Percentiles rank a stretch among this genome's conserved stretches.
These are phyloP conservation scores for Astrothelium subdiscretum DNA, from an alignment of 495 filamentous ascomycete genomes.

Conservation along the genomic window DNA sequence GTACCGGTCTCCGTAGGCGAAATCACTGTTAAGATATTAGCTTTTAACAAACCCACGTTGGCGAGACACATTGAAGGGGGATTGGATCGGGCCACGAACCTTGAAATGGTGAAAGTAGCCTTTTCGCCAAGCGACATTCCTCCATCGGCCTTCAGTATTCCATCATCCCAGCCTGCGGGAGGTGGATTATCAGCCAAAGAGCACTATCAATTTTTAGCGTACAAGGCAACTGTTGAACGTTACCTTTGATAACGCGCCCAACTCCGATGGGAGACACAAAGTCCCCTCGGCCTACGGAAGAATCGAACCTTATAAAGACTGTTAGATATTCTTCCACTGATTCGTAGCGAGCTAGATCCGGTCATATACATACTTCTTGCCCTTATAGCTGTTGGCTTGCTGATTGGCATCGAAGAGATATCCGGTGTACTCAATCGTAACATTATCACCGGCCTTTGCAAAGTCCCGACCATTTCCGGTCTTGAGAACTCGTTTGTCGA, in stretches of 20 bases:
- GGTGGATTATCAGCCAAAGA: neutral
- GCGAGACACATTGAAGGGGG: conserved; percentile 8
- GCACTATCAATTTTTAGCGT: no score
- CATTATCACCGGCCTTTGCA: conserved; percentile 50
- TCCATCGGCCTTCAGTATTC: conserved; percentile 39
- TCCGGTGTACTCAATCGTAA: conserved; percentile 76
- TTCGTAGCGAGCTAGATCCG: neutral
- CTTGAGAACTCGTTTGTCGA: conserved; percentile 34
- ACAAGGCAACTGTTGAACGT: no score
- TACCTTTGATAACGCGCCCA: conserved; percentile 71
- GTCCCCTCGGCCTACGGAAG: conserved; percentile 52
- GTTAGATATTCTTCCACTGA: conserved; percentile 1
- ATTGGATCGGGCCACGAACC: conserved; percentile 25
- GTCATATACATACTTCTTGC: conserved; percentile 34
- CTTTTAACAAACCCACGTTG: neutral
- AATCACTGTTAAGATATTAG: conserved; percentile 46
- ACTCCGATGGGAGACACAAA: conserved; percentile 60
- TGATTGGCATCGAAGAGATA: conserved; percentile 51
- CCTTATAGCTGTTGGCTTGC: conserved; percentile 35
- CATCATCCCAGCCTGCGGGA: conserved; percentile 70
- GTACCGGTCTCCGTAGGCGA: conserved; percentile 64
- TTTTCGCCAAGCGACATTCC: conserved; percentile 74
- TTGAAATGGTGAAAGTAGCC: conserved; percentile 62
- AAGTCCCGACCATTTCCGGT: conserved; percentile 42
- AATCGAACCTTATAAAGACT: conserved; percentile 55